Evolutionary conservation across 441 rosid genomes (phyloP).

Genomic region (Populus hybrid): DNA sequence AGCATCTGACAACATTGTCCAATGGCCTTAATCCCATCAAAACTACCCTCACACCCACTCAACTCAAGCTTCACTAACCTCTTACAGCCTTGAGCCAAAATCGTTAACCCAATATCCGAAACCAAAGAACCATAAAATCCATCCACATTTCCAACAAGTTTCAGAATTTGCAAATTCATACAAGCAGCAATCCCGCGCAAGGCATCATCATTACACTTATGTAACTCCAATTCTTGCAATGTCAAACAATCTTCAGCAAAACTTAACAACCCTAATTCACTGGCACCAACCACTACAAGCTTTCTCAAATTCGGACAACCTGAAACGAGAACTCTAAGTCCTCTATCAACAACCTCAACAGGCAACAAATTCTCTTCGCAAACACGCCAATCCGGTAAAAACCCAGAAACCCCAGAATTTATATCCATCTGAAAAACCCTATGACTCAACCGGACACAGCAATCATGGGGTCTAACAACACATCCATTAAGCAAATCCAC

Average conservation of each 20-base stretch:
- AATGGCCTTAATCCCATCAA: constrained; percentile 78
- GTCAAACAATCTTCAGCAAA: constrained; percentile 56
- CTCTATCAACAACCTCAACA: constrained; percentile 39
- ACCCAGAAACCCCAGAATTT: constrained; percentile 30
- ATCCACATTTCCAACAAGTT: constrained; percentile 51
- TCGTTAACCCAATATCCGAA: constrained; percentile 76
- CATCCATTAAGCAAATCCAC: constrained; percentile 53
- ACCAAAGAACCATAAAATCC: constrained; percentile 51
- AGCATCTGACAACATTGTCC: constrained; percentile 94
- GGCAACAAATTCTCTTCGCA: constrained; percentile 32
- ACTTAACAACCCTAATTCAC: constrained; percentile 50
- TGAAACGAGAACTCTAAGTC: constrained; percentile 43
- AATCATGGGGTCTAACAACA: constrained; percentile 32
- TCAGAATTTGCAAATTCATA: constrained; percentile 65
- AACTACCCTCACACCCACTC: constrained; percentile 83
- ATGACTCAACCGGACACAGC: constrained; percentile 40
- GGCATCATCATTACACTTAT: constrained; percentile 48
- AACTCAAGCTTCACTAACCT: constrained; percentile 78
- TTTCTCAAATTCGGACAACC: constrained; percentile 63
- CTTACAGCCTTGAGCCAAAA: constrained; percentile 77
- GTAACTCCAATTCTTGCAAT: constrained; percentile 74
- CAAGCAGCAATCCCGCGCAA: constrained; percentile 58
- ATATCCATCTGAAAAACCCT: constrained; percentile 41
- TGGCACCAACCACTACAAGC: constrained; percentile 52
- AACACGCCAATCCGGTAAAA: constrained; percentile 37